Evolutionary conservation across 768 basidiomycete genomes (phyloP).

Genomic region (Dacryopinax primogenitus): DNA sequence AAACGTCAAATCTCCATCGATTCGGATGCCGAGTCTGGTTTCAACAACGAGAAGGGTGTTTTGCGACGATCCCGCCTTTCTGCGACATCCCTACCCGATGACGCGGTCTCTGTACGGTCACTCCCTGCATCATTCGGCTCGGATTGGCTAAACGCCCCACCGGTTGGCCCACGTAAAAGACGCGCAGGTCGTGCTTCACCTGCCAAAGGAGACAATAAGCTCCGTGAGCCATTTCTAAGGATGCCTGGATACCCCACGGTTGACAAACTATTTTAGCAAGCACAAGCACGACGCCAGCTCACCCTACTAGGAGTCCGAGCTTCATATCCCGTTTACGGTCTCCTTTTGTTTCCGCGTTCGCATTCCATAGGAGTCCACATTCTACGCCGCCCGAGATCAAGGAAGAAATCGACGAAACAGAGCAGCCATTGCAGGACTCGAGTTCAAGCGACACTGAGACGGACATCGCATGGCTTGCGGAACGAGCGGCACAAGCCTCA

Average conservation of each 20-base stretch:
- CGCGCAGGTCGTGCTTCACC: neutral
- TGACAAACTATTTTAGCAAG: neutral
- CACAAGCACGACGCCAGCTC: neutral
- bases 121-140: neutral
- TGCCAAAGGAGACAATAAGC: neutral
- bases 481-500: neutral
- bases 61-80: neutral
- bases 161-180: neutral
- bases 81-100: neutral
- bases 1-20: neutral
- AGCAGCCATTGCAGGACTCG: neutral
- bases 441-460: slow-evolving; percentile 1
- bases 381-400: neutral
- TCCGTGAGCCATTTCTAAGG: neutral
- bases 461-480: neutral
- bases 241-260: no score
- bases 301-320: neutral
- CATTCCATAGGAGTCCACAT: neutral
- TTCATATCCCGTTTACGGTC: neutral
- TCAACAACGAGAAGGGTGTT: neutral
- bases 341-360: neutral
- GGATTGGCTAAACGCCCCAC: neutral
- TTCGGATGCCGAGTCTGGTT: slow-evolving; percentile 2
- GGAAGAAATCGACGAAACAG: neutral
- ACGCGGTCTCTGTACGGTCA: neutral